Evolutionary conservation across 257 asterid genomes (phyloP).

Genomic region (Solanum gandarillasii): DNA sequence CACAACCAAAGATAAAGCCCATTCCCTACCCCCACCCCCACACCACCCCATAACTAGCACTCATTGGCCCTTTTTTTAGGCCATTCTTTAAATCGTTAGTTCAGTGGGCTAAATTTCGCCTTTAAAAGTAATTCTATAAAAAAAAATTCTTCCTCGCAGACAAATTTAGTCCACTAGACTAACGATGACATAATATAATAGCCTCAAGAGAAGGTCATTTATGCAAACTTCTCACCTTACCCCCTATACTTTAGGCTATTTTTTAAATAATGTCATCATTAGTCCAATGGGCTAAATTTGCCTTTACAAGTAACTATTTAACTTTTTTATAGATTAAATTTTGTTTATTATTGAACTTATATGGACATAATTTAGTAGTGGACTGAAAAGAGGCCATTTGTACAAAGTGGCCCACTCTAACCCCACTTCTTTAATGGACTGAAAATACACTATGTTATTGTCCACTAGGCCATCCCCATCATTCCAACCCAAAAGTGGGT

Average conservation of each 20-base stretch:
- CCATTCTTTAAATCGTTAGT: neutral
- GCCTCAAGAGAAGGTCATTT: neutral
- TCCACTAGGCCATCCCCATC: conserved; percentile 22
- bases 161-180: neutral
- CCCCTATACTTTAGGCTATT: neutral
- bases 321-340: neutral
- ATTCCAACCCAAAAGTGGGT: conserved; percentile 14
- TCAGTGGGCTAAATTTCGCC: neutral
- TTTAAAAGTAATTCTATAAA: neutral
- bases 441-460: neutral
- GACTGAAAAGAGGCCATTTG: neutral
- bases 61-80: neutral
- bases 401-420: neutral
- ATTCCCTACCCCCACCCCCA: neutral
- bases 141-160: too few species aligned
- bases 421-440: conserved; percentile 10
- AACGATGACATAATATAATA: neutral
- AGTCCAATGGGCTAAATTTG: neutral
- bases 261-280: neutral
- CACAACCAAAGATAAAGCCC: neutral
- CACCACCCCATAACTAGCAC: neutral
- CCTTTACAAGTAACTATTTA: neutral
- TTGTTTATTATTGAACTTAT: neutral
- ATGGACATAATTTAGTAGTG: neutral
- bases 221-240: neutral